Percentiles rank a stretch among this genome's conserved stretches.
Conservation (phyloP, 805 yeast species). For the Gaillardinia entomophila region DNA sequence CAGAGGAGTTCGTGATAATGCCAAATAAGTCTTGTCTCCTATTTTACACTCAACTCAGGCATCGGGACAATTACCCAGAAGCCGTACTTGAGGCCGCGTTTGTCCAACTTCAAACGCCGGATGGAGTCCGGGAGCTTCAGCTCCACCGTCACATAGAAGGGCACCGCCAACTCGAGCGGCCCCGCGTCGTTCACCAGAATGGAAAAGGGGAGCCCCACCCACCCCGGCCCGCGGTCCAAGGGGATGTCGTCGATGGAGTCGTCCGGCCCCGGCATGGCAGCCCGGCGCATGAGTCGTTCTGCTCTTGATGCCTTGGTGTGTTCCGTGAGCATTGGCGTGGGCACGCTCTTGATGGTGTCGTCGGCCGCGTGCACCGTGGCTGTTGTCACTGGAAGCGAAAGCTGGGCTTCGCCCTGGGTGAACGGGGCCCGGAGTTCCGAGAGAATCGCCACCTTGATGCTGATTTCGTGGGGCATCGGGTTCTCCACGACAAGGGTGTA, state of each 20-base stretch:
- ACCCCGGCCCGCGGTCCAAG: conserved; percentile 5
- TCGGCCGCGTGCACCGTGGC: conserved; percentile 14
- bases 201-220: conserved; percentile 11
- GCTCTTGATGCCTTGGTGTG: conserved; percentile 23
- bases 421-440: conserved; percentile 12
- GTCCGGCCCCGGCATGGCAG: conserved; percentile 2
- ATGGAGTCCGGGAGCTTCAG: conserved; percentile 7
- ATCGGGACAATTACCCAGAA: conserved; percentile 12
- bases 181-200: conserved; percentile 1
- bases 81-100: conserved; percentile 8
- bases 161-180: conserved; percentile 1
- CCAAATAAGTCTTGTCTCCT: too few relatives aligned
- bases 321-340: conserved; percentile 26
- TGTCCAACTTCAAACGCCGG: neutral
- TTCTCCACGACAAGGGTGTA: conserved; percentile 26
- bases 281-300: conserved; percentile 21
- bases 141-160: conserved; percentile 10
- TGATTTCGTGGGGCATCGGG: conserved; percentile 18
- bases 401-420: conserved; percentile 3
- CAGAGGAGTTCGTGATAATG: too few relatives aligned
- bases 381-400: conserved; percentile 21
- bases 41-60: too few relatives aligned
- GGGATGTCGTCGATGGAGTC: conserved; percentile 6
- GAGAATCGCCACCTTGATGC: conserved; percentile 18
- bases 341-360: conserved; percentile 24